These are phyloP conservation scores for Pyricularia sp. DNA, from an alignment of 2,329 filamentous ascomycete genomes.

Conservation along the genomic window DNA sequence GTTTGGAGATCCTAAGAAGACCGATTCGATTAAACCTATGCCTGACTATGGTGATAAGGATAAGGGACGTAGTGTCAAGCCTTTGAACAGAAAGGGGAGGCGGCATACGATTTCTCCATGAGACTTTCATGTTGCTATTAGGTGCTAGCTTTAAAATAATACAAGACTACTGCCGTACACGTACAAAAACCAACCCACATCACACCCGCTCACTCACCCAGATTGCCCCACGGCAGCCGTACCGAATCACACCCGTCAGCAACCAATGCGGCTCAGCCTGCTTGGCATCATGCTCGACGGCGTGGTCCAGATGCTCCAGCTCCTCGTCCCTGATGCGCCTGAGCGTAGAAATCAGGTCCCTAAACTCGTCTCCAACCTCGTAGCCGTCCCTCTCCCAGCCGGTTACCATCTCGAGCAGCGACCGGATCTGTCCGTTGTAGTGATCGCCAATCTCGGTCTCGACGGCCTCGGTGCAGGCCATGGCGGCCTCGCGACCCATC, in stretches of 20 bases:
- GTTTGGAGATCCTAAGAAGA: too few relatives aligned
- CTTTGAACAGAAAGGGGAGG: too few relatives aligned
- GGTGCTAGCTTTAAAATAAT: too few relatives aligned
- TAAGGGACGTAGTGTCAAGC: too few relatives aligned
- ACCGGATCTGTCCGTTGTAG: constrained; percentile 86
- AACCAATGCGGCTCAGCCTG: constrained; percentile 84
- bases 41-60: too few relatives aligned
- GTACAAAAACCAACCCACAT: not conserved
- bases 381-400: constrained; percentile 71
- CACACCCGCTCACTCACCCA: constrained; percentile 69
- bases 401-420: constrained; percentile 70
- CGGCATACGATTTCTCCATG: too few relatives aligned
- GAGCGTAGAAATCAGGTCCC: constrained; percentile 61
- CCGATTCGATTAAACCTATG: too few relatives aligned
- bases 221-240: constrained; percentile 87
- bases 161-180: too few relatives aligned
- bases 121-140: too few relatives aligned
- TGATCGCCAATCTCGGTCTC: constrained; percentile 96
- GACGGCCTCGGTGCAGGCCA: constrained; percentile 97
- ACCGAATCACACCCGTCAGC: constrained; percentile 75
- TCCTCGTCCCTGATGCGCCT: constrained; percentile 89
- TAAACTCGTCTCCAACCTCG: constrained; percentile 70
- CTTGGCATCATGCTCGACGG: constrained; percentile 86
- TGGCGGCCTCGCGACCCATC: constrained; percentile 86
- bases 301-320: constrained; percentile 91